These are phyloP conservation scores for Stenogyne calaminthoides DNA, from an alignment of 305 asterid genomes.

Conservation along the genomic window DNA sequence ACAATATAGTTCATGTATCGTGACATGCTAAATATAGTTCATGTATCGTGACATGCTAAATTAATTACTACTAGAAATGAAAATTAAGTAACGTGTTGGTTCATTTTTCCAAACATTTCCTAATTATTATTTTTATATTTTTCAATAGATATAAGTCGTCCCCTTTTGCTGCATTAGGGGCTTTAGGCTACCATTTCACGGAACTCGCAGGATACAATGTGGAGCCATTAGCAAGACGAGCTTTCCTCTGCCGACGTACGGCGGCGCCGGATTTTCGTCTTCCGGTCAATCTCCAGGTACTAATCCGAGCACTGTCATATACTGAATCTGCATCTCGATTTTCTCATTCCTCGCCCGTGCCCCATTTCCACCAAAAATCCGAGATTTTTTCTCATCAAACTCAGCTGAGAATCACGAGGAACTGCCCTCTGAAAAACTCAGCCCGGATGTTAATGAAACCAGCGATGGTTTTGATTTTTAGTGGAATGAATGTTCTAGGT, in stretches of 20 bases:
- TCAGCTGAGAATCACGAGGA: slow-evolving; percentile 44
- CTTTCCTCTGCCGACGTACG: slow-evolving; percentile 32
- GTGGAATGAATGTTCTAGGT: slow-evolving; percentile 34
- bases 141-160: slow-evolving; percentile 19
- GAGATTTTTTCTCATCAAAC: slow-evolving; percentile 48
- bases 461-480: slow-evolving; percentile 35
- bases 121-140: too few relatives aligned
- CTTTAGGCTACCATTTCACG: slow-evolving; percentile 31
- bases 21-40: too few relatives aligned
- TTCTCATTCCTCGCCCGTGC: slow-evolving; percentile 33
- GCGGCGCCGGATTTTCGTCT: slow-evolving; percentile 30
- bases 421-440: slow-evolving; percentile 28
- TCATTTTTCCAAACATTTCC: too few relatives aligned
- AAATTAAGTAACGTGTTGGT: too few relatives aligned
- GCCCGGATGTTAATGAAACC: slow-evolving; percentile 28
- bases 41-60: too few relatives aligned
- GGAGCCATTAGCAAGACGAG: slow-evolving; percentile 46
- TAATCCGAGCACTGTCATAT: slow-evolving; percentile 19
- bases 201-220: slow-evolving; percentile 36
- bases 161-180: slow-evolving; percentile 21
- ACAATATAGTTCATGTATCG: too few relatives aligned
- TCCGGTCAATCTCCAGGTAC: slow-evolving; percentile 36
- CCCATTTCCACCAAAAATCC: slow-evolving; percentile 28
- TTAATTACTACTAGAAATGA: too few relatives aligned
- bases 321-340: slow-evolving; percentile 38